Conservation (phyloP, 148 eudicot species). For the Cornus controversa region DNA sequence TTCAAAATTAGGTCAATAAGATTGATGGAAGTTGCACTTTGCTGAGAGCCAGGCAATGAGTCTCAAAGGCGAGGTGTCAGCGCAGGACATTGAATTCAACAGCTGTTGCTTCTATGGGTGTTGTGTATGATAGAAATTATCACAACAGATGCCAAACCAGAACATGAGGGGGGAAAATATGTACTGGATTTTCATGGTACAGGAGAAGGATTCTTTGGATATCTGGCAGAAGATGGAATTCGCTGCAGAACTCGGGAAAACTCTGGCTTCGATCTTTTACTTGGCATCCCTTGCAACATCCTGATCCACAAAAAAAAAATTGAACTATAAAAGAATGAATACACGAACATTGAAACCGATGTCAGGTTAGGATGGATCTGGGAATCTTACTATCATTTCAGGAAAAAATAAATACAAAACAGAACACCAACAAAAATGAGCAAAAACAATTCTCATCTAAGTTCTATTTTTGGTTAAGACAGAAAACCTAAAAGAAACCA, state of each 20-base stretch:
- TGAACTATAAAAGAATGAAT: not conserved
- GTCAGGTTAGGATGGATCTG: not conserved
- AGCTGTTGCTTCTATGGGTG: constrained; percentile 3
- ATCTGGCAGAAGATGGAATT: constrained; percentile 54
- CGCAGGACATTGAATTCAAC: constrained; percentile 7
- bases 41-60: not conserved
- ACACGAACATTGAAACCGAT: not conserved
- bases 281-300: constrained; percentile 46
- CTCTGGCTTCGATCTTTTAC: constrained; percentile 63
- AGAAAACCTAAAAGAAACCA: not conserved
- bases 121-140: not conserved
- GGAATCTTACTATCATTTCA: not conserved
- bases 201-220: constrained; percentile 53
- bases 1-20: not conserved
- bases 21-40: not conserved
- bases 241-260: constrained; percentile 49
- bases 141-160: constrained; percentile 5
- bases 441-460: not conserved
- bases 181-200: constrained; percentile 41
- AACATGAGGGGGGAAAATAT: not conserved
- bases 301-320: constrained; percentile 29
- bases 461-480: not conserved
- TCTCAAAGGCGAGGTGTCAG: not conserved
- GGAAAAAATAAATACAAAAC: not conserved
- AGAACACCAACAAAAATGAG: not conserved